These are phyloP conservation scores for Eucalyptus microcorys DNA, from an alignment of 345 rosid genomes.

Conservation along the genomic window DNA sequence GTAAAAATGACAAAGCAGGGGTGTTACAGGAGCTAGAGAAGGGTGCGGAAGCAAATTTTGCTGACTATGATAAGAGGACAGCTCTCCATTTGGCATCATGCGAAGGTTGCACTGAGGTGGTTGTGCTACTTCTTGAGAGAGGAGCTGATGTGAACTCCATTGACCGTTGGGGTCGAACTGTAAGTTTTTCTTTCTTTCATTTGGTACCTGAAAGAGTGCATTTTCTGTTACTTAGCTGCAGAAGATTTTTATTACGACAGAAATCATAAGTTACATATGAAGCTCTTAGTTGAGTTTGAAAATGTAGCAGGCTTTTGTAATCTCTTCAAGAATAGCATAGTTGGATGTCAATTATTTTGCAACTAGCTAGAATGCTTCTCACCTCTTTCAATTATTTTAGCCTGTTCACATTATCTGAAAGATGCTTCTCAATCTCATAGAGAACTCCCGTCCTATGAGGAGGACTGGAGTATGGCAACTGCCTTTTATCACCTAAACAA, in stretches of 20 bases:
- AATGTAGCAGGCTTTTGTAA: not conserved
- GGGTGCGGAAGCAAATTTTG: slow-evolving; percentile 30
- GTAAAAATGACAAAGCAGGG: slow-evolving; percentile 37
- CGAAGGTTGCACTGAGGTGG: slow-evolving; percentile 46
- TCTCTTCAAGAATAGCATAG: not conserved
- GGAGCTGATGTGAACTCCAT: slow-evolving; percentile 44
- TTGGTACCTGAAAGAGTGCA: not conserved
- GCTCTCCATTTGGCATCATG: slow-evolving; percentile 61
- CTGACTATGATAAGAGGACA: slow-evolving; percentile 53
- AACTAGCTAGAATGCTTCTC: not conserved
- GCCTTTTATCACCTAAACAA: not conserved
- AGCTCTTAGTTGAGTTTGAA: not conserved
- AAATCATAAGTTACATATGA: not conserved
- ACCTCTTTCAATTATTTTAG: not conserved
- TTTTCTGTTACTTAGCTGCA: too few species aligned
- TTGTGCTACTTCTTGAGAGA: slow-evolving; percentile 37
- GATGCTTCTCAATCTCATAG: not conserved
- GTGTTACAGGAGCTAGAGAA: slow-evolving; percentile 41
- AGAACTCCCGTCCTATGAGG: not conserved
- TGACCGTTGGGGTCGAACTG: slow-evolving; percentile 67
- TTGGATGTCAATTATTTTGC: not conserved
- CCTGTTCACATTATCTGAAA: not conserved
- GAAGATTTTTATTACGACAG: not conserved
- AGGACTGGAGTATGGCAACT: not conserved
- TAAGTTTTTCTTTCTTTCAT: slow-evolving; percentile 8